phyloP scores from a whole-genome alignment of 2,329 filamentous ascomycete species.

The Fusarium virguliforme region DNA sequence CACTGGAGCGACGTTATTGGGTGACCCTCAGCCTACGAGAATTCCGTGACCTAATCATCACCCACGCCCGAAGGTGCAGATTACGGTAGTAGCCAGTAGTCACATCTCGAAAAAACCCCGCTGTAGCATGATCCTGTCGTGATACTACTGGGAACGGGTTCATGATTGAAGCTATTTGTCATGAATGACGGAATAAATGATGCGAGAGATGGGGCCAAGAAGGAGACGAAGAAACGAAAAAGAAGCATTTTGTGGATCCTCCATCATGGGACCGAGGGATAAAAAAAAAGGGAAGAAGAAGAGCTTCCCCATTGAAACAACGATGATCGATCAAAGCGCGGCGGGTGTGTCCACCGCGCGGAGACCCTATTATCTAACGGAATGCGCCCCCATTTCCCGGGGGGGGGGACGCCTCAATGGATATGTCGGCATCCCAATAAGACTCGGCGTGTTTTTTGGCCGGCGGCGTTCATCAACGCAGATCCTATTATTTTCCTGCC shows the following conservation, averaged over 20 bases:
- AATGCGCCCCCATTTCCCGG: conserved; percentile 50
- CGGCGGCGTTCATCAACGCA: background rate
- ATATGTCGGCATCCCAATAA: conserved; percentile 50
- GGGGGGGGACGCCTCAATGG: conserved; percentile 44
- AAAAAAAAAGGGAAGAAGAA: background rate
- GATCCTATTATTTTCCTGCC: conserved; percentile 3
- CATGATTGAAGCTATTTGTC: conserved; percentile 44
- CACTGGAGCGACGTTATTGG: conserved; percentile 36
- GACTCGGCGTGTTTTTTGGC: too few relatives aligned
- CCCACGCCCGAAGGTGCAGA: conserved; percentile 15
- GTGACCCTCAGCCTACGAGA: conserved; percentile 15
- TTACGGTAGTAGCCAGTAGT: too few relatives aligned
- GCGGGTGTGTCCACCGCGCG: conserved; percentile 38
- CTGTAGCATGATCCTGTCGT: conserved; percentile 7
- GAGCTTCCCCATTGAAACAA: conserved; percentile 6
- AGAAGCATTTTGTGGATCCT: conserved; percentile 38
- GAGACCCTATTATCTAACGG: conserved; percentile 52
- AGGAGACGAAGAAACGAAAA: conserved; percentile 29
- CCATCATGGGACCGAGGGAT: background rate
- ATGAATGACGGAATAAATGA: conserved; percentile 39
- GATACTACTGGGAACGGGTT: conserved; percentile 2
- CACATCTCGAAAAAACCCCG: too few relatives aligned
- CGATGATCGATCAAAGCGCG: conserved; percentile 36
- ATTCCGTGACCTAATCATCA: conserved; percentile 26
- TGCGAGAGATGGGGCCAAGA: conserved; percentile 13